Percentiles rank a stretch among this genome's conserved stretches.
Evolutionary conservation across 1,139 yeast genomes (phyloP).

Genomic region (Debaryomycetaceae sp.): DNA sequence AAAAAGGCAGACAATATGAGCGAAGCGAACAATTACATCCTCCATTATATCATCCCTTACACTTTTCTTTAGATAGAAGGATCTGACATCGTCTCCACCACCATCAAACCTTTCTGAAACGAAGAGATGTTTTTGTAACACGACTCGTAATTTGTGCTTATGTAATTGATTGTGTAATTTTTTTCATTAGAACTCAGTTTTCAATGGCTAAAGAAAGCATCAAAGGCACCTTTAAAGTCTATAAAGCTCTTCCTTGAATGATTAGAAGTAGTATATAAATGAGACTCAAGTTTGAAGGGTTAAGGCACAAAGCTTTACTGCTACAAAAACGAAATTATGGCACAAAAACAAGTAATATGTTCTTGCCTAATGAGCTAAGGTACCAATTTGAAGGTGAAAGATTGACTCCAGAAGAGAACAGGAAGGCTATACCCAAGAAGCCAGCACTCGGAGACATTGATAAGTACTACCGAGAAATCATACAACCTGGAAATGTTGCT

Average conservation of each 20-base stretch:
- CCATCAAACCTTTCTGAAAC: background rate
- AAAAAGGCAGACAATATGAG: too few relatives aligned
- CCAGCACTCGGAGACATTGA: constrained; percentile 16
- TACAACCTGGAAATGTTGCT: constrained; percentile 33
- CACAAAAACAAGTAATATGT: constrained; percentile 17
- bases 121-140: background rate
- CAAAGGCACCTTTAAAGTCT: too few relatives aligned
- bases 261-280: too few relatives aligned
- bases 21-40: too few relatives aligned
- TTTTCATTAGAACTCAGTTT: too few relatives aligned
- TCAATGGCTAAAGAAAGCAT: too few relatives aligned
- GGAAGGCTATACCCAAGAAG: constrained; percentile 33
- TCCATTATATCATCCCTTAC: too few relatives aligned
- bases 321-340: background rate
- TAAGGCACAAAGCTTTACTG: too few relatives aligned
- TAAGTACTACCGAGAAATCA: constrained; percentile 29
- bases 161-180: background rate
- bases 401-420: constrained; percentile 27
- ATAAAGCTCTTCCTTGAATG: too few relatives aligned
- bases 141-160: background rate
- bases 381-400: constrained; percentile 33
- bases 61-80: too few relatives aligned
- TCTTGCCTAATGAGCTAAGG: constrained; percentile 30
- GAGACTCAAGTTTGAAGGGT: too few relatives aligned
- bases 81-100: too few relatives aligned